Base-by-base conservation (phyloP, 1,284 basidiomycete genomes). In the Tilletiaria anomala region DNA sequence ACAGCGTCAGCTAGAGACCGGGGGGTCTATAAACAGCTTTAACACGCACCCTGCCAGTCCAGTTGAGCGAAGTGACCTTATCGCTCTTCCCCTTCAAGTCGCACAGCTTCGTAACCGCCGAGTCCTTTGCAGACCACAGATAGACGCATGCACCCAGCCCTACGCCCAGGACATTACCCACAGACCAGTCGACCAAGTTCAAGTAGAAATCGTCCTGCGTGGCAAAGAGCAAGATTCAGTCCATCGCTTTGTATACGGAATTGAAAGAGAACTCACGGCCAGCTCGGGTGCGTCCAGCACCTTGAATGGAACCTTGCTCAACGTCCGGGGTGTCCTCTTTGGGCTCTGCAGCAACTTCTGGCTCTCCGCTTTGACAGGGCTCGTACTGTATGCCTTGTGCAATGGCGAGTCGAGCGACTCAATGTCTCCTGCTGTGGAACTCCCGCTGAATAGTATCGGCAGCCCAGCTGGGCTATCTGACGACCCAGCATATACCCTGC, bases 241-340 rank as follows among this genome's bases (percentile, higher is more conserved):
- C 32, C 32, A n/a, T 17, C 32, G 6, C 17, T 11, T 20, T 15
- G 18, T 14, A 8, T 20, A 36, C 10, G 2, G 22, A 10, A 36
- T 19, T 2, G 17, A 15, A 12, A 36, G 10, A 20, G 16, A 20
- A 45, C 43, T 45, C 42, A 37, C 38, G 16, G 56, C 60, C 15
- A 97, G 77, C 50, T 96, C 89, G 0, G 91, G 93, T 1, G 93
- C 93, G 64, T 97, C 91, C 17, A 97, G 76, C 0, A 97, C 91
- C 52, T 94, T 82, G 72, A 91, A 97, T 0, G 93, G 93, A 0
- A 91, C 93, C 66, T 91, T 89, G 70, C 82, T 84, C 1, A 96
- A 80, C 47, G 75, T 79, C 23, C 91, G 76, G 2, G 85, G 75
- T 40, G 80, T 75, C 43, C 84, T 79, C 22, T 83, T 75, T 0